Base-by-base conservation (phyloP, 352 stramenopile species). In the Phytophthora brassicae region DNA sequence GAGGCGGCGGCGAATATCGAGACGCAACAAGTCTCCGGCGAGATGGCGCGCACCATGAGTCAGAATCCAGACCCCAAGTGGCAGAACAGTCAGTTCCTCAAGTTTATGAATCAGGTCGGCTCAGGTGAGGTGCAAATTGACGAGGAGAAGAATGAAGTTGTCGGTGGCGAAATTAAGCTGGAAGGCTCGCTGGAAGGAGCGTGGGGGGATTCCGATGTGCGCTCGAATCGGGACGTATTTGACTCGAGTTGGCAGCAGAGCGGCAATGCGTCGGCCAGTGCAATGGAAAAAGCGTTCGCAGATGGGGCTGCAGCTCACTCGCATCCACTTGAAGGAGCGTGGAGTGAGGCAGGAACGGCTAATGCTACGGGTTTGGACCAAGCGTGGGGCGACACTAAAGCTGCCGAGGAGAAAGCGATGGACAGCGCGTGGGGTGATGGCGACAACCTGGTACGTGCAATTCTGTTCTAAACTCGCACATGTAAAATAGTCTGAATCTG, bases 61-160 rank as follows among this genome's bases (percentile, higher is more conserved):
- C 81, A 92, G 62, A 90, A 91, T 61, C 70, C 70, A 8, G 80
- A 94, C 56, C 74, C 81, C 2, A 91, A 90, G 64, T 95, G 74
- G 60, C 84, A 95, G 62, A 88, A 92, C 55, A 95, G 86, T 69
- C 79, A 95, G 50, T 95, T 95, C 54, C 69, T 93, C 42, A 70
- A 92, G 61, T 95, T 95, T 49, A 92, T 95, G 84, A 81, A 92
- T 55, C 74, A 93, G 58, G 78, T 95, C 31, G 77, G 81, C 47
- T 68, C 64, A 5, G 86, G 86, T 28, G 73, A 90, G 63, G 78
- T 92, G 6, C 79, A 88, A 59, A 73, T 95, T 8, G 77, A 92
- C 57, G 86, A 95, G 52, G 79, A 82, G 44, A 86, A 87, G 59
- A 94, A 94, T 53, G 70, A 73, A 31, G 84, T 92, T 35, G 69